Evolutionary conservation across 1,284 basidiomycete genomes (phyloP), one percentile per base, ranked within the genome.

Genomic region (Cutaneotrichosporon sp.): DNA sequence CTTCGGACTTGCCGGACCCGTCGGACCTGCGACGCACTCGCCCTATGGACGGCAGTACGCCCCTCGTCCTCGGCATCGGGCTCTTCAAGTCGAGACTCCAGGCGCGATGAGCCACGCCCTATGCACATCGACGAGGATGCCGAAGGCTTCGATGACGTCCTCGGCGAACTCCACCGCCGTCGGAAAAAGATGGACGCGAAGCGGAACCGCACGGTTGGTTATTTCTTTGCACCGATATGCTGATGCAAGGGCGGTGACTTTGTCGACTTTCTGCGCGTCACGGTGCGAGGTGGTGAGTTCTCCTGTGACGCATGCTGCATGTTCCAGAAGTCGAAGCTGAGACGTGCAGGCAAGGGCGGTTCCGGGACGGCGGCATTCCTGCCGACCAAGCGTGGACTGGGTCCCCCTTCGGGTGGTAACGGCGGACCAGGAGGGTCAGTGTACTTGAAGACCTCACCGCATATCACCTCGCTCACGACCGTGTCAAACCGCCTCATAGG

Each of bases 361-460:
- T 78, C 88, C 49, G 89, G 90, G 17, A 87, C 88, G 57, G 85
- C 85, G 14, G 87, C 88, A 3, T 90, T 91, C 62, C 54, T 86
- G 88, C 75, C 87, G 86, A 66, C 87, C 80, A 74, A 82, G 82
- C 55, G 50, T 14, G 81, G 84, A 0, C 82, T 83, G 56, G 90
- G 90, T 0, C 88, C 89, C 1, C 88, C 91, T 0, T 89, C 88
- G 10, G 92, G 92, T 1, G 92, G 91, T 1, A 87, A 87, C 59
- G 92, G 93, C 17, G 92, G 90, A 0, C 80, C 81, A 42, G 93
- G 92, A 24, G 90, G 88, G 2, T 84, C 87, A 58, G 83, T 97
- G 27, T 90, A 90, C 70, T 81, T 97, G 59, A 74, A 83, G 41
- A 87, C 90, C 2, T 85, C 86, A 0, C 78, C 84, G 0, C 79